Evolutionary conservation across 495 filamentous ascomycete species (phyloP).

Genomic region (Penicillium ochrochloron): DNA sequence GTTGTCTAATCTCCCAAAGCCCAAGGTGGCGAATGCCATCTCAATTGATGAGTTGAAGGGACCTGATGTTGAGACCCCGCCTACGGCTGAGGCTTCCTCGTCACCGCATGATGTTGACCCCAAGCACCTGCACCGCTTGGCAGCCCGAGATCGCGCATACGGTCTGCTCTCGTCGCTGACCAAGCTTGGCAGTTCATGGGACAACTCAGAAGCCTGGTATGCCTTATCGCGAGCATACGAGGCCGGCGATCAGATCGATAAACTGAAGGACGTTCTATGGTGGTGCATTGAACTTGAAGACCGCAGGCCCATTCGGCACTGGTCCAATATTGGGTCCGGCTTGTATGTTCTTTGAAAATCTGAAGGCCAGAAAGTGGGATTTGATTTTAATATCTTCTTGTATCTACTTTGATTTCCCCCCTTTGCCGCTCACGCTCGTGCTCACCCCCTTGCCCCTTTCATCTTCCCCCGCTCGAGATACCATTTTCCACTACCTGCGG

Average conservation of each 20-base stretch:
- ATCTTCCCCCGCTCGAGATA: conserved; percentile 35
- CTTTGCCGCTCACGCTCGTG: conserved; percentile 16
- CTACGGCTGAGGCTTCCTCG: conserved; percentile 14
- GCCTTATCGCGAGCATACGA: conserved; percentile 85
- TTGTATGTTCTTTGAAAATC: conserved; percentile 48
- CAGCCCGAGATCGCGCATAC: conserved; percentile 84
- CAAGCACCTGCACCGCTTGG: conserved; percentile 73
- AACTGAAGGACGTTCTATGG: conserved; percentile 76
- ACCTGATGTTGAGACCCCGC: conserved; percentile 15
- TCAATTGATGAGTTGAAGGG: conserved; percentile 34
- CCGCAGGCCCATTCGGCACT: conserved; percentile 50
- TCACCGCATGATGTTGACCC: conserved; percentile 48
- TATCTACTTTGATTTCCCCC: conserved; percentile 34
- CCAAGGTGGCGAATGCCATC: conserved; percentile 26
- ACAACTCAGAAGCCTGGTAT: conserved; percentile 93
- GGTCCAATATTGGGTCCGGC: conserved; percentile 54
- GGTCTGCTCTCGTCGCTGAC: conserved; percentile 79
- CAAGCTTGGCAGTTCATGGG: conserved; percentile 87
- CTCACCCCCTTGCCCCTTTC: conserved; percentile 23
- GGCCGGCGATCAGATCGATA: conserved; percentile 78
- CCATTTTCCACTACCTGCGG: conserved; percentile 34
- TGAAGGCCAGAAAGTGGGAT: conserved; percentile 1
- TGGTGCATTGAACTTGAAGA: conserved; percentile 71
- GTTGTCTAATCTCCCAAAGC: conserved; percentile 27
- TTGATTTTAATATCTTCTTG: conserved; percentile 30